Evolutionary conservation across 1,284 basidiomycete genomes (phyloP), one percentile per base, ranked within the genome.

Genomic region (Anthracocystis panici-leucophaei): DNA sequence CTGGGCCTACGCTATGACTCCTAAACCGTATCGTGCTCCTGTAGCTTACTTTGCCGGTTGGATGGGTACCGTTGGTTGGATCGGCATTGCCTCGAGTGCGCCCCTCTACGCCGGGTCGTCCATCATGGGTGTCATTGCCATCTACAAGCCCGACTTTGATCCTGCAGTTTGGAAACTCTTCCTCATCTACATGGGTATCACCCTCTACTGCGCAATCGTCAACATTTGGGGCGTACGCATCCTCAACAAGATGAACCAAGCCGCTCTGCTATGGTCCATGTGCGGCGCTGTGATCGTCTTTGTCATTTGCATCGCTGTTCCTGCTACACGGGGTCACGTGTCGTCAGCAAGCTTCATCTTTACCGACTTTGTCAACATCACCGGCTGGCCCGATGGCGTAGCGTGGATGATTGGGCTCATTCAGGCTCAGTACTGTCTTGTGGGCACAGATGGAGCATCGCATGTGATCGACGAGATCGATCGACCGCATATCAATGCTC

Each of bases 401-500:
- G 75, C 75, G 6, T 77, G 75, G 75, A 53, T 69, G 50, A 57
- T 77, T 12, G 70, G 75, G 12, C 67, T 74, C 27, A 61, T 77
- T n/a, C 61, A 65, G 49, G 66, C 75, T n/a, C 75, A 77, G 57
- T 77, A 74, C 51, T 63, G 59, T 23, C 46, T 77, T 5, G 75
- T 73, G 1, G 75, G 75, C 16, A 60, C 57, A 0, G 75, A 77
- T 51, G 75, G 70, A 16, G 75, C 71, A 16, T 51, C 70, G 5
- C 75, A 77, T 12, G 55, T 77, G 16, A 69, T 77, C 12, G 69
- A 74, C 57, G 75, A 77, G 51, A 74, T 77, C 45, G 62, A 73
- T 14, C 49, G 59, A 14, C 65, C 75, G 2, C 70, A 70, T 27
- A 48, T 65, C 56, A 74, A 77, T 44, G 65, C 64, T 20, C 75